Evolutionary conservation across 106 monocot species (phyloP).

Genomic region (Acorus calamus): DNA sequence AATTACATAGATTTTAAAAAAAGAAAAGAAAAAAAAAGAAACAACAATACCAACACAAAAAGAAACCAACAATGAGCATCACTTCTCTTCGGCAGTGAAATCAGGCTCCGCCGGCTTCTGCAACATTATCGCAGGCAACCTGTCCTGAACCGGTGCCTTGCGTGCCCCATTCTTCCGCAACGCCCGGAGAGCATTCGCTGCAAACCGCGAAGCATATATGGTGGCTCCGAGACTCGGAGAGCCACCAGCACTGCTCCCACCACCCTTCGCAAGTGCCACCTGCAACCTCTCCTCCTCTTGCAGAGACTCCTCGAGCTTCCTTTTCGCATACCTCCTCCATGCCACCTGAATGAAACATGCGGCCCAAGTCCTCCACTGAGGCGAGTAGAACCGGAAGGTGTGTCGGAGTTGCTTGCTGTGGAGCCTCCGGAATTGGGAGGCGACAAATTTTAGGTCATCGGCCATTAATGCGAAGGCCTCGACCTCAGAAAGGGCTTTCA

Average conservation of each 20-base stretch:
- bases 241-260: background rate
- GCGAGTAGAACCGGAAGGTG: constrained; percentile 53
- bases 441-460: constrained; percentile 53
- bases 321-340: constrained; percentile 38
- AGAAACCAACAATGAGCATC: no score
- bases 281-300: constrained; percentile 35
- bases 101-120: constrained; percentile 60
- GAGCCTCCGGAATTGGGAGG: constrained; percentile 52
- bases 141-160: constrained; percentile 24
- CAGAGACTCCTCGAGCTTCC: constrained; percentile 43
- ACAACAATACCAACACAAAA: no score
- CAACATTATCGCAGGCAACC: constrained; percentile 34
- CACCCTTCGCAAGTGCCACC: constrained; percentile 20
- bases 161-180: constrained; percentile 17
- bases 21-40: no score
- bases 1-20: no score
- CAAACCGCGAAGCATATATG: constrained; percentile 48
- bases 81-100: constrained; percentile 19
- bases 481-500: constrained; percentile 39
- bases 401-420: constrained; percentile 58
- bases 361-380: constrained; percentile 57
- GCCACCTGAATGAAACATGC: constrained; percentile 62
- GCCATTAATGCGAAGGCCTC: constrained; percentile 52
- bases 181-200: constrained; percentile 28
- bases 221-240: constrained; percentile 45